Base-by-base conservation (phyloP, 2,329 filamentous ascomycete species). In the Gnomoniopsis sp. region DNA sequence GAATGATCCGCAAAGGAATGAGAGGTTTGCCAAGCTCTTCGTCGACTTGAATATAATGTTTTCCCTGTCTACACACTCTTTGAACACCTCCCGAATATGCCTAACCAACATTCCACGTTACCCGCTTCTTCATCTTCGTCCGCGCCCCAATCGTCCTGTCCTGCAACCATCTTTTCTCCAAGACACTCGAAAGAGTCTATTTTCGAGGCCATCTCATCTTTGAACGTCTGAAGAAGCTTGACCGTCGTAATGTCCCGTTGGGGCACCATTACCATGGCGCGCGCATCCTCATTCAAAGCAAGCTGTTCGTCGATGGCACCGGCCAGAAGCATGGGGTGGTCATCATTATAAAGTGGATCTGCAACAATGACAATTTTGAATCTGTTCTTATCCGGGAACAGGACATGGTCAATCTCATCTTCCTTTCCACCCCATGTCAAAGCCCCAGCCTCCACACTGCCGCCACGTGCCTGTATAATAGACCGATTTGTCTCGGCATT, bases 281-380 rank as follows among this genome's bases (percentile, higher is more conserved):
- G 81, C 2, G 90, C 84, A 30, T 81, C 75, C 0, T 71, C 57
- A 3, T 77, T 78, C 15, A 77, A 73, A 10, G 80, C 80, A 12
- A 97, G 78, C 74, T 92, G 91, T 43, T 81, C 75, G 11, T 79
- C 74, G 48, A 98, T 86, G 15, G 90, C 87, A 15, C 85, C 78
- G 0, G 87, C 86, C 22, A 98, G 81, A 67, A 95, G 83, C 3
- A 72, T 74, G 0, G 93, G 91, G 68, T 98, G 95, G 3, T 89
- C 82, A 51, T 92, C 82, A 49, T 93, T 91, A 73, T 98, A 98
- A 21, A 99, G 77, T 0, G 91, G 84, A 71, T 99, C 95, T 2
- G 93, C 91, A 2, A 86, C 91, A 2, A 99, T 79, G 47, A 98
- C 85, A 56, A 96, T 76, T 78, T 81, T 75, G 65, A 88, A 89